Conservation (phyloP, 768 basidiomycete species). For the Trametes punicea region DNA sequence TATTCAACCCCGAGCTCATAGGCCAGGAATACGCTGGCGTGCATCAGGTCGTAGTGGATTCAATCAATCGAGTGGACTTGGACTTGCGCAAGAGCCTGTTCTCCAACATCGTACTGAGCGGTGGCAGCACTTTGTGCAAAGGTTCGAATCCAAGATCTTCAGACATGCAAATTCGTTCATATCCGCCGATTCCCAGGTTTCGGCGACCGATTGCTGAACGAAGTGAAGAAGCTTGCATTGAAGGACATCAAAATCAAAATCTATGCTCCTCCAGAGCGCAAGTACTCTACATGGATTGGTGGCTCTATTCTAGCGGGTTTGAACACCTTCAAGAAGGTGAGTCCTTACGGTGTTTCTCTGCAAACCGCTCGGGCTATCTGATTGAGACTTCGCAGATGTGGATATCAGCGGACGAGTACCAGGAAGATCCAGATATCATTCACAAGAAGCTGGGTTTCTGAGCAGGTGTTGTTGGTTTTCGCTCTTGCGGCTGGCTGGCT, state of each 20-base stretch:
- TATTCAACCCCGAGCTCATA: constrained; percentile 96
- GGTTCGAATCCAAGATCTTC: constrained; percentile 47
- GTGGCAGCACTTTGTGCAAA: constrained; percentile 93
- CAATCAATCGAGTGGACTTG: constrained; percentile 92
- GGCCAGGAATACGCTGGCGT: constrained; percentile 96
- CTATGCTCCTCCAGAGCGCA: constrained; percentile 98
- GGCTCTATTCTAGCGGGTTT: constrained; percentile 95
- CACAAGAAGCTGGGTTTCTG: constrained; percentile 92
- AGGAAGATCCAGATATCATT: constrained; percentile 98
- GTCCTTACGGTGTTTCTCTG: constrained; percentile 3
- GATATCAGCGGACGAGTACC: constrained; percentile 99
- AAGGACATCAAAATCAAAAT: constrained; percentile 99
- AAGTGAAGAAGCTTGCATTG: constrained; percentile 92
- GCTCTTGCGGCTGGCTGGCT: constrained; percentile 8
- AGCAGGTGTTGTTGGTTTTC: constrained; percentile 16
- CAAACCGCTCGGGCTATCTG: constrained; percentile 3
- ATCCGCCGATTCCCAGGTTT: constrained; percentile 54
- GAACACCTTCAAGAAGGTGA: constrained; percentile 95
- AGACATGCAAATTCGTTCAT: constrained; percentile 19
- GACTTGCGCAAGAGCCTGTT: constrained; percentile 94
- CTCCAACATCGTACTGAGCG: constrained; percentile 94
- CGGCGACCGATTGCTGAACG: constrained; percentile 92
- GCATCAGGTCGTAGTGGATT: constrained; percentile 98
- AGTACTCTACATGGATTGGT: constrained; percentile 96
- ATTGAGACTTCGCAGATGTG: constrained; percentile 99